Conservation (phyloP, 768 basidiomycete species). For the Tricholoma matsutake region DNA sequence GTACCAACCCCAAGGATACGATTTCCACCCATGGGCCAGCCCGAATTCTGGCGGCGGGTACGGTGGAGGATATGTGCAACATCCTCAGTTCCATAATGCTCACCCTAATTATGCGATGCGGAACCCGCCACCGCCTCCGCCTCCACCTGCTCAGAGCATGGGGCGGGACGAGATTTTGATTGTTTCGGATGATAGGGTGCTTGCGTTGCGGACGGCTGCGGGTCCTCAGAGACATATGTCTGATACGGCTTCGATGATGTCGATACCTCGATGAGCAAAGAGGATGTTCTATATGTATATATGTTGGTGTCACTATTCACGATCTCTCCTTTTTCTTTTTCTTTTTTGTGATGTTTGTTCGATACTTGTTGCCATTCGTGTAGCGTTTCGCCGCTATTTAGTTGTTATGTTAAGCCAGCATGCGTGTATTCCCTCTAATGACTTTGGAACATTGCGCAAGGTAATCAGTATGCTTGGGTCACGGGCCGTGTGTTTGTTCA, state of each 20-base stretch:
- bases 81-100: slow-evolving; percentile 11
- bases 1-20: slow-evolving; percentile 21
- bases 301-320: not conserved
- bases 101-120: slow-evolving; percentile 15
- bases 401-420: not conserved
- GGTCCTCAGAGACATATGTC: slow-evolving; percentile 37
- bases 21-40: slow-evolving; percentile 28
- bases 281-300: not conserved
- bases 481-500: not conserved
- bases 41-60: slow-evolving; percentile 19
- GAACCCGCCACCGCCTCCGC: not conserved
- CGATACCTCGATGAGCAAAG: slow-evolving; percentile 33
- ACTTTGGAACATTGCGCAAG: not conserved
- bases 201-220: slow-evolving; percentile 58
- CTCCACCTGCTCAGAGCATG: slow-evolving; percentile 36
- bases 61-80: slow-evolving; percentile 13
- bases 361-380: slow-evolving; percentile 6
- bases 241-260: slow-evolving; percentile 44
- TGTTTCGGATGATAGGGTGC: slow-evolving; percentile 84
- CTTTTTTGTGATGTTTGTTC: slow-evolving; percentile 7
- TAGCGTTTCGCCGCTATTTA: not conserved
- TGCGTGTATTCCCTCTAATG: not conserved
- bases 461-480: too few relatives aligned
- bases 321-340: not conserved
- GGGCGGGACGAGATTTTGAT: slow-evolving; percentile 85